Conservation (phyloP, 2,329 filamentous ascomycete species). For the Colletotrichum sp. region DNA sequence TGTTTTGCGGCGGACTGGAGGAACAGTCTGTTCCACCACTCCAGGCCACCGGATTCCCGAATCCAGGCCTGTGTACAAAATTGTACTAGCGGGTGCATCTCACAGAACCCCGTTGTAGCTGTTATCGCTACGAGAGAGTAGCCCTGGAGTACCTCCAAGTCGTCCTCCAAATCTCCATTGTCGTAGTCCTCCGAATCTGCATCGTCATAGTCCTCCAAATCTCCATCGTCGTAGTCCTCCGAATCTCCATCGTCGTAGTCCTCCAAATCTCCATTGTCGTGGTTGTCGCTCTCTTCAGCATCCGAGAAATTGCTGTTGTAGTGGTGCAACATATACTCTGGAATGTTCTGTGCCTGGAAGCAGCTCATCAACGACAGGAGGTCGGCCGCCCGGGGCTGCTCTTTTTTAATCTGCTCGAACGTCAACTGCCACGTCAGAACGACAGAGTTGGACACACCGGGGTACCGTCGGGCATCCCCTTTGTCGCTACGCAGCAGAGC, state of each 20-base stretch:
- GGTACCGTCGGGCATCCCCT: neutral
- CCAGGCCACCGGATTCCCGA: neutral
- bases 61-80: conserved; percentile 27
- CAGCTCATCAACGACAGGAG: conserved; percentile 51
- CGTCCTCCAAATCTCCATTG: neutral
- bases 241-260: neutral
- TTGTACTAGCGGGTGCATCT: conserved; percentile 47
- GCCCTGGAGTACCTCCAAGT: conserved; percentile 36
- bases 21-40: conserved; percentile 14
- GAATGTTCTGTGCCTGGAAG: conserved; percentile 47
- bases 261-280: neutral
- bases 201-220: neutral
- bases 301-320: neutral
- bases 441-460: conserved; percentile 29
- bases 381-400: conserved; percentile 38
- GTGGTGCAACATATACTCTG: neutral
- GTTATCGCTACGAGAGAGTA: conserved; percentile 37
- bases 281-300: neutral
- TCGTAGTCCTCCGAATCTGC: neutral
- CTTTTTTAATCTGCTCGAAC: conserved; percentile 36
- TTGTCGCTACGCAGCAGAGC: conserved; percentile 25
- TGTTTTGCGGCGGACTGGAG: neutral
- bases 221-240: neutral
- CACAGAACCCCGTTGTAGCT: conserved; percentile 28
- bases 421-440: conserved; percentile 30